Evolutionary conservation across 345 rosid genomes (phyloP).

Genomic region (Mercurialis annua): DNA sequence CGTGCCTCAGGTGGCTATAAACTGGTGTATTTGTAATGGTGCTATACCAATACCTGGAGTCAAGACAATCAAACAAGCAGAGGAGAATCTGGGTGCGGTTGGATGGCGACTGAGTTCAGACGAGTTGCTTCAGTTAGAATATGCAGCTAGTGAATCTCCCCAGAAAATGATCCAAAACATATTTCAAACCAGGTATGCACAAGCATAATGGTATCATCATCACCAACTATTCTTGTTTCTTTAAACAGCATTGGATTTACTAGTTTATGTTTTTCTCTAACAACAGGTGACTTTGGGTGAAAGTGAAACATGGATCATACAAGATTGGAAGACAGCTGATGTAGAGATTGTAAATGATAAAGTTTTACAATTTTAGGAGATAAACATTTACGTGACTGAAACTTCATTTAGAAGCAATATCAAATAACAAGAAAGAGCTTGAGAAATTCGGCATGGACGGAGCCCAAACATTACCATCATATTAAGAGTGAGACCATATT

Average conservation of each 20-base stretch:
- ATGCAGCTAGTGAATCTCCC: constrained; percentile 63
- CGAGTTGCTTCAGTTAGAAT: constrained; percentile 71
- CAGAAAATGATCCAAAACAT: constrained; percentile 76
- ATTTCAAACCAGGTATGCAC: constrained; percentile 63
- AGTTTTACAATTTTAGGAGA: too few species aligned
- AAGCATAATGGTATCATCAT: background rate
- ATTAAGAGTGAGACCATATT: too few species aligned
- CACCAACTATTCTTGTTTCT: background rate
- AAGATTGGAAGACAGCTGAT: background rate
- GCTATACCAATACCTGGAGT: constrained; percentile 88
- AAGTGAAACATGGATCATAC: background rate
- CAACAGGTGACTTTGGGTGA: constrained; percentile 10
- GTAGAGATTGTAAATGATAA: too few species aligned
- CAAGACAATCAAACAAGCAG: constrained; percentile 62
- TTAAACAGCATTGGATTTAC: background rate
- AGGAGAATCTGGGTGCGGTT: constrained; percentile 83
- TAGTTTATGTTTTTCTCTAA: background rate
- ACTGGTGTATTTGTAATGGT: constrained; percentile 92
- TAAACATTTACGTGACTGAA: too few species aligned
- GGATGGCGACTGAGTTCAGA: constrained; percentile 67
- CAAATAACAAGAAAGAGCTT: too few species aligned
- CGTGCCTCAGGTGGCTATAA: constrained; percentile 76
- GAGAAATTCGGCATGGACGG: too few species aligned
- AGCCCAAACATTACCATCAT: too few species aligned
- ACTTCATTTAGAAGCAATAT: too few species aligned